Conservation (phyloP, 768 basidiomycete species). For the Pleurotus citrinopileatus region DNA sequence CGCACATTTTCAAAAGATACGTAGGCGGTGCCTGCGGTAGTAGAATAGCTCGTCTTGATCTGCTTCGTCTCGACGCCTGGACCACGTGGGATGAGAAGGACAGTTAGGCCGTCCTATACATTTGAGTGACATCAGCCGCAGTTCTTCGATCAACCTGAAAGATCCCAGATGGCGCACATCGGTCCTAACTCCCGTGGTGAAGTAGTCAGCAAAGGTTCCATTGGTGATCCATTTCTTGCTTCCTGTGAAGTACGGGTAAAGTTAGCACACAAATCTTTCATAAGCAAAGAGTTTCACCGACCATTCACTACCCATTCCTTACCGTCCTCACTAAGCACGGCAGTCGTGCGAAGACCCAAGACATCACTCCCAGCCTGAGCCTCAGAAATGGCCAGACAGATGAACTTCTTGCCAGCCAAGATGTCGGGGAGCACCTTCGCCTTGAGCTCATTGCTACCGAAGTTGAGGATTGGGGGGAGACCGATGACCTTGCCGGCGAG, state of each 20-base stretch:
- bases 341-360: slow-evolving; percentile 67
- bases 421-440: slow-evolving; percentile 60
- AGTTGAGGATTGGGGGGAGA: slow-evolving; percentile 83
- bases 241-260: slow-evolving; percentile 1
- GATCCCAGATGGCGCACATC: slow-evolving; percentile 1
- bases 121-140: too few species aligned
- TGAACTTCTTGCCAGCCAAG: slow-evolving; percentile 70
- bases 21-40: slow-evolving; percentile 83
- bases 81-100: slow-evolving; percentile 28
- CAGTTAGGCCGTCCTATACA: slow-evolving; percentile 48
- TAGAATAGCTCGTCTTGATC: slow-evolving; percentile 66
- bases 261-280: background rate
- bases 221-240: slow-evolving; percentile 42
- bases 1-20: slow-evolving; percentile 82
- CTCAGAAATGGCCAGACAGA: slow-evolving; percentile 86
- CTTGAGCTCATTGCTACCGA: slow-evolving; percentile 54
- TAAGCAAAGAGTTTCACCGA: slow-evolving; percentile 41
- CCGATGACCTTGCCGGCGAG: slow-evolving; percentile 79
- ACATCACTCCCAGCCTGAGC: slow-evolving; percentile 88
- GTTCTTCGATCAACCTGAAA: slow-evolving; percentile 31
- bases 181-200: slow-evolving; percentile 44
- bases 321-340: slow-evolving; percentile 75
- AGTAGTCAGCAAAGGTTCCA: slow-evolving; percentile 37
- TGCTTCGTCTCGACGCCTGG: slow-evolving; percentile 75
- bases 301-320: slow-evolving; percentile 82